Conservation (phyloP, 768 basidiomycete species). For the Amyloporia xantha region DNA sequence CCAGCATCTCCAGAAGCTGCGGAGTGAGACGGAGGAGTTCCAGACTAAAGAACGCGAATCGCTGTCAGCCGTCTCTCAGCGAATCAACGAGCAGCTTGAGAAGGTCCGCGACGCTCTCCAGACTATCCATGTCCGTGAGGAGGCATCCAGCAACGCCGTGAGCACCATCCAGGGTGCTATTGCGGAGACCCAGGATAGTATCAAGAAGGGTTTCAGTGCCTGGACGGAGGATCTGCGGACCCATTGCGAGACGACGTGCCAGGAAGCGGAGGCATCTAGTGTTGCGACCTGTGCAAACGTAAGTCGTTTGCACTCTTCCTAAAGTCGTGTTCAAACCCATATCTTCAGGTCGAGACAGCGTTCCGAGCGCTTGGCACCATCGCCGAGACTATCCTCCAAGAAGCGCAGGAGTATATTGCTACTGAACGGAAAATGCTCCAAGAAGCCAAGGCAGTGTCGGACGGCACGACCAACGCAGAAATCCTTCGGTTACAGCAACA, state of each 20-base stretch:
- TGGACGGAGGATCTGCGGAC: conserved; percentile 51
- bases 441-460: conserved; percentile 43
- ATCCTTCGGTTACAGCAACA: conserved; percentile 60
- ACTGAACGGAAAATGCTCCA: conserved; percentile 45
- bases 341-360: conserved; percentile 43
- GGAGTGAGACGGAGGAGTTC: conserved; percentile 49
- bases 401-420: conserved; percentile 50
- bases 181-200: conserved; percentile 43
- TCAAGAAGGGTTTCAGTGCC: conserved; percentile 44
- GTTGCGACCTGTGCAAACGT: conserved; percentile 41
- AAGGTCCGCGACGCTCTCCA: conserved; percentile 46
- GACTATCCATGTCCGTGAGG: conserved; percentile 50
- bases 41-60: conserved; percentile 50
- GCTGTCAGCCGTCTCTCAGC: conserved; percentile 41
- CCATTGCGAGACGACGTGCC: conserved; percentile 41
- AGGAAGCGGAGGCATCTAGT: conserved; percentile 37
- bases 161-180: conserved; percentile 40
- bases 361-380: conserved; percentile 52
- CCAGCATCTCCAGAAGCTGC: conserved; percentile 47
- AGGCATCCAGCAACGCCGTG: conserved; percentile 46
- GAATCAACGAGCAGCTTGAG: conserved; percentile 52
- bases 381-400: conserved; percentile 52
- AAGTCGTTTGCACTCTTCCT: conserved; percentile 12
- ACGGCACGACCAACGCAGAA: conserved; percentile 43
- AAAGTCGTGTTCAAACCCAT: neutral